Evolutionary conservation across 2,329 filamentous ascomycete genomes (phyloP).

Genomic region (Alternaria gansuensis): DNA sequence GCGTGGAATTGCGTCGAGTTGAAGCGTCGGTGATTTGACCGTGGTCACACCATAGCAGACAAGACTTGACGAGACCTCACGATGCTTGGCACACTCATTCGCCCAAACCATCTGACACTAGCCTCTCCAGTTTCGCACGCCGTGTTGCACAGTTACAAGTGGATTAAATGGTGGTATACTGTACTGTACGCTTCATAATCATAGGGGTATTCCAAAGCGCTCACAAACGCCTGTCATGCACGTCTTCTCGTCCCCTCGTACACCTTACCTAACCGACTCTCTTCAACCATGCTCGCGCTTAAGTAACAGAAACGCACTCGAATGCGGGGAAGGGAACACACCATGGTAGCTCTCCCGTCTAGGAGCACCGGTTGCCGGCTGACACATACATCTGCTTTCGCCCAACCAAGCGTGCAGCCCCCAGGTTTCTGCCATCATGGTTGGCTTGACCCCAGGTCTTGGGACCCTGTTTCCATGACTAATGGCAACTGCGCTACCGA

Average conservation of each 20-base stretch:
- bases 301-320: conserved; percentile 49
- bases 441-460: conserved; percentile 34
- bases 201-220: conserved; percentile 47
- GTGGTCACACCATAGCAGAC: conserved; percentile 33
- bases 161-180: conserved; percentile 24
- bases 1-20: conserved; percentile 14
- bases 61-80: conserved; percentile 34
- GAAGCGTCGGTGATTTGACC: conserved; percentile 7
- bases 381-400: conserved; percentile 37
- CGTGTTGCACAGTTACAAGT: conserved; percentile 10
- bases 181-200: conserved; percentile 38
- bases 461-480: conserved; percentile 49
- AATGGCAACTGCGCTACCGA: conserved; percentile 34
- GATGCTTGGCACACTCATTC: conserved; percentile 41
- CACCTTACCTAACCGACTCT: conserved; percentile 28
- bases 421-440: conserved; percentile 30
- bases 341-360: conserved; percentile 44
- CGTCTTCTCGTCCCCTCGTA: conserved; percentile 25
- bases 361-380: conserved; percentile 28
- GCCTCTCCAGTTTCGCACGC: conserved; percentile 1
- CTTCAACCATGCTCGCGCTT: conserved; percentile 26
- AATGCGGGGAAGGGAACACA: conserved; percentile 50
- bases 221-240: conserved; percentile 50
- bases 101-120: not conserved
- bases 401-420: conserved; percentile 32